These are phyloP conservation scores for Limonomyces culmigenus DNA, from an alignment of 1,284 basidiomycete genomes.

Conservation along the genomic window DNA sequence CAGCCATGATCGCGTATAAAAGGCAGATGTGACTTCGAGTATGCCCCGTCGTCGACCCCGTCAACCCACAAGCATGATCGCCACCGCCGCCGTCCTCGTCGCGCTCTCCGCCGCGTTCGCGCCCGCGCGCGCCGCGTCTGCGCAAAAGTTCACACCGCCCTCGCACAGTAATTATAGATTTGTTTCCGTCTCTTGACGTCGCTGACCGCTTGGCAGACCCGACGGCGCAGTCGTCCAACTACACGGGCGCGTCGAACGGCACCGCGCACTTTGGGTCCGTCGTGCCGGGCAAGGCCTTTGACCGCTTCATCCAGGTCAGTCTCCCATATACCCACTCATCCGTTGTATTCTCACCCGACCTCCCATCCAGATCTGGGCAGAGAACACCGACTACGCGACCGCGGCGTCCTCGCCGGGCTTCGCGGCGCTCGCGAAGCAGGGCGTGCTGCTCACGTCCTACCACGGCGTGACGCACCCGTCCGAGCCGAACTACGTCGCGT, in stretches of 20 bases:
- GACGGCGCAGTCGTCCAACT: slow-evolving; percentile 13
- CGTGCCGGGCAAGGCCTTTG: slow-evolving; percentile 27
- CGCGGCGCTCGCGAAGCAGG: slow-evolving; percentile 29
- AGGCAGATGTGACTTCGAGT: no score
- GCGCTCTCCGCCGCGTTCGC: no score
- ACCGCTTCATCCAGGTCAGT: slow-evolving; percentile 35
- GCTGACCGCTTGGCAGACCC: no score
- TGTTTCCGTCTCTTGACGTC: no score
- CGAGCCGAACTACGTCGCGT: slow-evolving; percentile 41
- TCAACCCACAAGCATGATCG: no score
- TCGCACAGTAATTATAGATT: no score
- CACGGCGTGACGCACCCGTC: slow-evolving; percentile 46
- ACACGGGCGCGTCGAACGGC: slow-evolving; percentile 18
- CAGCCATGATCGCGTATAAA: no score
- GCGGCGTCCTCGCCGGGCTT: slow-evolving; percentile 22
- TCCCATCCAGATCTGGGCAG: not conserved
- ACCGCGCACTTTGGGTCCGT: slow-evolving; percentile 14
- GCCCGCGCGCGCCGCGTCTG: no score
- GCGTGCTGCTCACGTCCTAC: slow-evolving; percentile 33
- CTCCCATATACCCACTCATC: slow-evolving; percentile 42
- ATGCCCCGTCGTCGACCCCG: no score
- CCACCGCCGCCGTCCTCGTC: no score
- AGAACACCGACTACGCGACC: no score
- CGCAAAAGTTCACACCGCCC: no score
- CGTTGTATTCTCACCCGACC: slow-evolving; percentile 6